Base-by-base conservation (phyloP, 2,329 filamentous ascomycete species). In the Xylaria sp. region DNA sequence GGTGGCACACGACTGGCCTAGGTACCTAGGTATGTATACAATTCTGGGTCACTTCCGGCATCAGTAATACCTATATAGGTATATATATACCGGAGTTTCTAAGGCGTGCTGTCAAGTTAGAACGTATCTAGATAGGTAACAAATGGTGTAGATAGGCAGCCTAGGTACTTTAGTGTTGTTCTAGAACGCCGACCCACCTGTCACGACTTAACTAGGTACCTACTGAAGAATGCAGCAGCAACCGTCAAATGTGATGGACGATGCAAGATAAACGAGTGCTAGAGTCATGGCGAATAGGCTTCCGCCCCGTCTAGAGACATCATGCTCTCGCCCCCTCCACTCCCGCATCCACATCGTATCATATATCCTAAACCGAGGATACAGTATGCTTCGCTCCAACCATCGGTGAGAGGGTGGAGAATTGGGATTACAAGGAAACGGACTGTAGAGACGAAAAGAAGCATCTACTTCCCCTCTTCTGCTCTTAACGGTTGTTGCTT, bases 181-280 rank as follows among this genome's bases (percentile, higher is more conserved):
- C 17, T 5, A 41, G 38, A 47, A 40, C 27, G 9, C 29, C 31
- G 19, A 35, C 4, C 9, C 10, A 38, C 31, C 21, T 40, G 13
- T 47, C 35, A 19, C 25, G 10, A 31, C 6, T 29, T 8, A 40
- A 19, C 19, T 15, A n/a, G 3, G 6, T 44, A n/a, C 25, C 23
- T 3, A 55, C 29, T 47, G 21, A 25, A 15, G 23, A 11, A 11
- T 29, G 13, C 40, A 21, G 29, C 41, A 23, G 33, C 27, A 19
- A 57, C 7, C 19, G 25, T 49, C 35, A 47, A 37, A 46, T 44
- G 21, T 58, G 38, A 58, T 58, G 29, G 31, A 33, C 37, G 40
- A 57, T 43, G 37, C 21, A 44, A 29, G 15, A 21, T 27, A 38
- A 21, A 54, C 23, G 13, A 31, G 33, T 23, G 19, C 13, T 27